Evolutionary conservation across 371 early-diverging fungal genomes (phyloP).

Genomic region (Mucor sp.): DNA sequence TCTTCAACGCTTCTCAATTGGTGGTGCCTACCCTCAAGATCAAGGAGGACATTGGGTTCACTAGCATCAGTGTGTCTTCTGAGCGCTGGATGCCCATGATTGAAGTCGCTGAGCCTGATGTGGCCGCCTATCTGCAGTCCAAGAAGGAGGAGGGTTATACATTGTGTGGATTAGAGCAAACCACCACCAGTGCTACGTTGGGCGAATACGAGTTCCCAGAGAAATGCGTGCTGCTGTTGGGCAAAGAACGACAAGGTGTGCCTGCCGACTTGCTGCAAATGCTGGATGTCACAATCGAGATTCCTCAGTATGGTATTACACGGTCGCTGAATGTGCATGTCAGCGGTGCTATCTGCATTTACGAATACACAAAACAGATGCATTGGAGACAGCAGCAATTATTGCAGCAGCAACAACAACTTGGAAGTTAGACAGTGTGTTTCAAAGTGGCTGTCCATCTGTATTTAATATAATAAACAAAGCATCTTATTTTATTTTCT

Average conservation of each 20-base stretch:
- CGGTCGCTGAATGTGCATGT: slow-evolving; percentile 71
- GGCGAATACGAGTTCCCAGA: slow-evolving; percentile 59
- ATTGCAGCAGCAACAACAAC: not conserved
- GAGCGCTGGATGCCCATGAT: slow-evolving; percentile 68
- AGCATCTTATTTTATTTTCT: not conserved
- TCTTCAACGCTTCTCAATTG: slow-evolving; percentile 62
- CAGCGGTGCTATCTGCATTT: slow-evolving; percentile 61
- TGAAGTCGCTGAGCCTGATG: slow-evolving; percentile 49
- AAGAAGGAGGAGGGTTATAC: slow-evolving; percentile 62
- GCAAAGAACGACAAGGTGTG: slow-evolving; percentile 60
- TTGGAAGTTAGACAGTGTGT: not conserved
- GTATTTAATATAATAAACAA: not conserved
- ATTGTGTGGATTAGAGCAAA: slow-evolving; percentile 71
- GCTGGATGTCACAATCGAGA: slow-evolving; percentile 63
- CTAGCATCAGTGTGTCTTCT: slow-evolving; percentile 56
- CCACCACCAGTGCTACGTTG: slow-evolving; percentile 56
- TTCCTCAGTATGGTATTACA: slow-evolving; percentile 67
- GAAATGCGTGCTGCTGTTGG: slow-evolving; percentile 57
- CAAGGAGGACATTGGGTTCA: slow-evolving; percentile 57
- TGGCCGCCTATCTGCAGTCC: slow-evolving; percentile 42
- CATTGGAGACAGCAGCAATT: slow-evolving; percentile 39
- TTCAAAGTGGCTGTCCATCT: too few species aligned
- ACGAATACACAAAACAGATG: slow-evolving; percentile 63
- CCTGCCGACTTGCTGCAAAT: slow-evolving; percentile 59
- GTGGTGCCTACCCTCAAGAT: slow-evolving; percentile 45